Evolutionary conservation across 192 early-diverging fungal genomes (phyloP).

Genomic region (Coemansia sp.): DNA sequence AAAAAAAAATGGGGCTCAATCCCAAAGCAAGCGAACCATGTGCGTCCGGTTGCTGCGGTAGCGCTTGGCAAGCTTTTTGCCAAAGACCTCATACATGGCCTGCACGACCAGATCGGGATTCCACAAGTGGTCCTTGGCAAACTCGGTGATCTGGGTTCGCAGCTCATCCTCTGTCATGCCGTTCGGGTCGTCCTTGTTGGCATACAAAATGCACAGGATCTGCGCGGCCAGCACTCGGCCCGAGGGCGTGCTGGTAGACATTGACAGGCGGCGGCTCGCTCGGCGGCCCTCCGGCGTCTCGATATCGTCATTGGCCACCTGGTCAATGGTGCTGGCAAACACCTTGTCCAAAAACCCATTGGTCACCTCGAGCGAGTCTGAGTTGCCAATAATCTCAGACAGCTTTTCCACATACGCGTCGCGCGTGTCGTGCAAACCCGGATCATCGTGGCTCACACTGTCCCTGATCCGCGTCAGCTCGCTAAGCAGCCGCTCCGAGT

Average conservation of each 20-base stretch:
- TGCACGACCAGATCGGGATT: conserved; percentile 50
- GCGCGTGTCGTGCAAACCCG: conserved; percentile 9
- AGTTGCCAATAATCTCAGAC: conserved; percentile 39
- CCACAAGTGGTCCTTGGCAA: conserved; percentile 48
- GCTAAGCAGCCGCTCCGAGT: conserved; percentile 34
- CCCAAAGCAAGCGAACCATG: conserved; percentile 47
- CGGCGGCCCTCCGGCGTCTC: conserved; percentile 40
- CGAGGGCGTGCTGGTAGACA: conserved; percentile 29
- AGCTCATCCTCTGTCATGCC: conserved; percentile 47
- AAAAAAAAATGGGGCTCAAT: conserved; percentile 16
- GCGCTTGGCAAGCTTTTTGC: conserved; percentile 45
- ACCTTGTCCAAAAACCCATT: conserved; percentile 45
- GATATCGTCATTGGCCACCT: conserved; percentile 49
- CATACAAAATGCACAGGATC: conserved; percentile 49
- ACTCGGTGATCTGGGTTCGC: conserved; percentile 36
- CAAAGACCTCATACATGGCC: conserved; percentile 51
- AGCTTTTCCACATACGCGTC: conserved; percentile 17
- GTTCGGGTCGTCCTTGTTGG: conserved; percentile 13
- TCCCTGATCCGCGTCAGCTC: conserved; percentile 9
- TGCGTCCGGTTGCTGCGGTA: conserved; percentile 45
- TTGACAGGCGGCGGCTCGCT: conserved; percentile 43
- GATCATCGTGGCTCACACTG: background rate
- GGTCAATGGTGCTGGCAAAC: conserved; percentile 47
- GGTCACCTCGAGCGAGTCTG: conserved; percentile 36
- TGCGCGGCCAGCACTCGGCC: conserved; percentile 46